phyloP scores from a whole-genome alignment of 805 yeast species.

The Candida cerambycidarum region DNA sequence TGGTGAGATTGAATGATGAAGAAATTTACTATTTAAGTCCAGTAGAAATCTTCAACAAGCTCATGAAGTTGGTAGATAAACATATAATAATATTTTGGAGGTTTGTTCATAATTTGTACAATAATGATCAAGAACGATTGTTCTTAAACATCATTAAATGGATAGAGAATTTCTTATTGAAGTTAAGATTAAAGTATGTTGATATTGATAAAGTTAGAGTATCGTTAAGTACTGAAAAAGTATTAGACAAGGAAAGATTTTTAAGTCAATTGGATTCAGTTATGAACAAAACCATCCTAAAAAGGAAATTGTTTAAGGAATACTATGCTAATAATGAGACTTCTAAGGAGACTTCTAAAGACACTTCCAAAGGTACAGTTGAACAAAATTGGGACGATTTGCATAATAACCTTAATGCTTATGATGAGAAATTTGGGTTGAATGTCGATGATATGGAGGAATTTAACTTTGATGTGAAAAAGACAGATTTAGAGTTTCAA shows the following conservation, averaged over 20 bases:
- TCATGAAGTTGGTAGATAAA: conserved; percentile 63
- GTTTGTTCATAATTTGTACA: conserved; percentile 79
- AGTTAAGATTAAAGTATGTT: conserved; percentile 61
- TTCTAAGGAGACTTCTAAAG: conserved; percentile 15
- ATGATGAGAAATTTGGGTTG: conserved; percentile 38
- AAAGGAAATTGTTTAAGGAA: conserved; percentile 39
- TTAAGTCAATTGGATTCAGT: conserved; percentile 40
- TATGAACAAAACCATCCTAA: conserved; percentile 35
- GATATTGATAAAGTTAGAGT: conserved; percentile 30
- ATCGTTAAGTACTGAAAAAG: conserved; percentile 21
- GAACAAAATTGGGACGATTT: conserved; percentile 47
- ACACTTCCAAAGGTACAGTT: conserved; percentile 20
- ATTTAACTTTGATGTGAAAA: conserved; percentile 30
- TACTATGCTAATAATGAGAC: conserved; percentile 20
- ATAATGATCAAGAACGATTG: conserved; percentile 68
- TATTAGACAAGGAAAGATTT: conserved; percentile 34
- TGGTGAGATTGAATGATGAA: conserved; percentile 53
- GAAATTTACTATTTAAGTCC: conserved; percentile 48
- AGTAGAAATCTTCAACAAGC: conserved; percentile 63
- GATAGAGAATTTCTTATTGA: conserved; percentile 65
- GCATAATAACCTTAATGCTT: conserved; percentile 31
- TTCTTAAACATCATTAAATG: conserved; percentile 73
- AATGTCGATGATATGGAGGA: conserved; percentile 43
- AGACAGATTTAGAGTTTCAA: conserved; percentile 14
- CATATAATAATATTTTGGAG: conserved; percentile 72